phyloP scores from a whole-genome alignment of 768 basidiomycete genomes.

The Lactifluus echinatus region DNA sequence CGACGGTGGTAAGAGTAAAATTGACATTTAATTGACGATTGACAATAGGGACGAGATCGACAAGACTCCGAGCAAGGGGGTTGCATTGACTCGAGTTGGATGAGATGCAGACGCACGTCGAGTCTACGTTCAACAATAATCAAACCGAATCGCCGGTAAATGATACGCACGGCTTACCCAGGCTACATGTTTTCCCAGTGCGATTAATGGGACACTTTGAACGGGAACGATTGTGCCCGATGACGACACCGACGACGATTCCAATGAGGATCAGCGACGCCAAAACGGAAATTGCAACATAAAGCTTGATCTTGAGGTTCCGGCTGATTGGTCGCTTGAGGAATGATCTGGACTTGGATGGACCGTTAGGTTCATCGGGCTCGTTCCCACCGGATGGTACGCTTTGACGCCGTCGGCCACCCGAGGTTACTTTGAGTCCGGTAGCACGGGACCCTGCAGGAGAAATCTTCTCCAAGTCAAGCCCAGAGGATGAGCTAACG shows the following conservation, averaged over 20 bases:
- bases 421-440: not conserved
- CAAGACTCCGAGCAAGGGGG: constrained; percentile 44
- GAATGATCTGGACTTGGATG: constrained; percentile 6
- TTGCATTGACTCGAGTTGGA: constrained; percentile 37
- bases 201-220: constrained; percentile 35
- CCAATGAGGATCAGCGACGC: constrained; percentile 32
- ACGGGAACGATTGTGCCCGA: constrained; percentile 25
- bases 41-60: constrained; percentile 40
- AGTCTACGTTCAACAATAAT: constrained; percentile 34
- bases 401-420: constrained; percentile 10
- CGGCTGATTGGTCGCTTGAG: constrained; percentile 7
- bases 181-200: constrained; percentile 44
- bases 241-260: constrained; percentile 37
- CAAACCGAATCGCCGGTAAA: not conserved
- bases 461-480: not conserved
- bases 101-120: constrained; percentile 53
- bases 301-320: constrained; percentile 16
- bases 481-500: constrained; percentile 22
- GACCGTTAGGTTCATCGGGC: not conserved
- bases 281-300: constrained; percentile 12
- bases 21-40: constrained; percentile 42
- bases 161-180: constrained; percentile 35
- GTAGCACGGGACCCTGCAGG: not conserved
- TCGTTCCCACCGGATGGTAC: not conserved
- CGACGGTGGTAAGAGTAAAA: constrained; percentile 36